These are phyloP conservation scores for Trichosporon faecale DNA, from an alignment of 1,284 basidiomycete species.

Conservation along the genomic window DNA sequence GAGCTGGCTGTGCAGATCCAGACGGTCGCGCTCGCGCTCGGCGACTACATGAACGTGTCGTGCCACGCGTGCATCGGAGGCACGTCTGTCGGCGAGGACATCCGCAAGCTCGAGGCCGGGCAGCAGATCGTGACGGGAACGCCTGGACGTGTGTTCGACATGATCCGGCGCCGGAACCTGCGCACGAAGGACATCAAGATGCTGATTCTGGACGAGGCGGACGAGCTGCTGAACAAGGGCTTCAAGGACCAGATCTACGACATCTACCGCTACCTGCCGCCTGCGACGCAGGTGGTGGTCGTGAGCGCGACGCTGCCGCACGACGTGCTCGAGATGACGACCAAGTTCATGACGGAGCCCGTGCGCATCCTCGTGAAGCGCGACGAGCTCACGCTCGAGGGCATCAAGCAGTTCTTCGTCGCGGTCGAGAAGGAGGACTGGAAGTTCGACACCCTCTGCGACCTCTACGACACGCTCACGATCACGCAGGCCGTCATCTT, in stretches of 20 bases:
- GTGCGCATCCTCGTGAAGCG: slow-evolving; percentile 98
- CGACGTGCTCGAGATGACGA: slow-evolving; percentile 99
- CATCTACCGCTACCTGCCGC: slow-evolving; percentile 96
- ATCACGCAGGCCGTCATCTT: slow-evolving; percentile 99
- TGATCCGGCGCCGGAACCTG: slow-evolving; percentile 92
- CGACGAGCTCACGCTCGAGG: slow-evolving; percentile 98
- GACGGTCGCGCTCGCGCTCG: slow-evolving; percentile 93
- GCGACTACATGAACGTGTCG: slow-evolving; percentile 99
- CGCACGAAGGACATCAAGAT: slow-evolving; percentile 99
- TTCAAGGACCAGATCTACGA: slow-evolving; percentile 99
- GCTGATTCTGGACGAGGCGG: slow-evolving; percentile 97
- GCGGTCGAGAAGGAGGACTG: slow-evolving; percentile 99
- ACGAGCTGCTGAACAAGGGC: slow-evolving; percentile 95
- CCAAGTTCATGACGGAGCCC: slow-evolving; percentile 97
- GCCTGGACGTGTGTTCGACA: slow-evolving; percentile 97
- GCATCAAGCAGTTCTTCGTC: slow-evolving; percentile 99
- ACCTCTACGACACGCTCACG: slow-evolving; percentile 96
- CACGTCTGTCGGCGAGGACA: slow-evolving; percentile 96
- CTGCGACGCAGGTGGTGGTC: slow-evolving; percentile 95
- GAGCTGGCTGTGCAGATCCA: slow-evolving; percentile 97
- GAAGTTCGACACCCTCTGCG: slow-evolving; percentile 99
- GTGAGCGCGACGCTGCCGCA: slow-evolving; percentile 94
- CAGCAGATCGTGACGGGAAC: slow-evolving; percentile 98
- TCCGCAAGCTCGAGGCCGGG: slow-evolving; percentile 95
- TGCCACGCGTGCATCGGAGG: slow-evolving; percentile 99